phyloP scores from a whole-genome alignment of 2,329 filamentous ascomycete species.

The Blastomyces parvus region DNA sequence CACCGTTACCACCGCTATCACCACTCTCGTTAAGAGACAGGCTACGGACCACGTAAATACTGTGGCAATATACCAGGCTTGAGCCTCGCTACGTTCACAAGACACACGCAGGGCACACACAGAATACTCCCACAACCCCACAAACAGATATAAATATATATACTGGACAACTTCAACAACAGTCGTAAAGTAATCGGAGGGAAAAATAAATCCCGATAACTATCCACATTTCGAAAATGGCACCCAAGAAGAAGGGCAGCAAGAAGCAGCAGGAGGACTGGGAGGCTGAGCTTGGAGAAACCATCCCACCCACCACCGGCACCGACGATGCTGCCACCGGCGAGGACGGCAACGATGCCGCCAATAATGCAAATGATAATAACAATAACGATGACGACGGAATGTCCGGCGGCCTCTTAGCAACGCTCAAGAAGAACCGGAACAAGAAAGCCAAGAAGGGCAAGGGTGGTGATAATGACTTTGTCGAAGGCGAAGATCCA shows the following conservation, averaged over 20 bases:
- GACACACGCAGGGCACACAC: background rate
- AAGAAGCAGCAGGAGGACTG: slow-evolving; percentile 83
- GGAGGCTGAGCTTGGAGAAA: slow-evolving; percentile 86
- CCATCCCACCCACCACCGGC: slow-evolving; percentile 41
- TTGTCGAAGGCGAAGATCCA: slow-evolving; percentile 56
- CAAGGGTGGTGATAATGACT: slow-evolving; percentile 61
- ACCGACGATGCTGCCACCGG: slow-evolving; percentile 38
- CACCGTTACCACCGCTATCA: background rate
- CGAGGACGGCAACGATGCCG: slow-evolving; percentile 30
- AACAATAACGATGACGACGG: slow-evolving; percentile 43
- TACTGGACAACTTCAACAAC: background rate
- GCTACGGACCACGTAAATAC: background rate
- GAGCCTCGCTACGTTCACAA: background rate
- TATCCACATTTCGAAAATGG: slow-evolving; percentile 46
- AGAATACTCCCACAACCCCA: background rate
- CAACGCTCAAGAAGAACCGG: slow-evolving; percentile 70
- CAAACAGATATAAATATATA: background rate
- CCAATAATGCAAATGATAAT: background rate
- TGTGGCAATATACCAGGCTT: background rate
- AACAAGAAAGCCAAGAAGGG: slow-evolving; percentile 89
- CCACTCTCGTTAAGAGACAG: slow-evolving; percentile 1
- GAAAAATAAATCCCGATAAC: background rate
- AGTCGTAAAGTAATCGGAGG: background rate
- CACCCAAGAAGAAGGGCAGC: slow-evolving; percentile 90
- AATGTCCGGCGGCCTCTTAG: slow-evolving; percentile 62